A percentile compares a stretch with the other conserved stretches of the same genome.
Conservation (phyloP, 345 rosid genomes). For the Bruguiera gymnorhiza region DNA sequence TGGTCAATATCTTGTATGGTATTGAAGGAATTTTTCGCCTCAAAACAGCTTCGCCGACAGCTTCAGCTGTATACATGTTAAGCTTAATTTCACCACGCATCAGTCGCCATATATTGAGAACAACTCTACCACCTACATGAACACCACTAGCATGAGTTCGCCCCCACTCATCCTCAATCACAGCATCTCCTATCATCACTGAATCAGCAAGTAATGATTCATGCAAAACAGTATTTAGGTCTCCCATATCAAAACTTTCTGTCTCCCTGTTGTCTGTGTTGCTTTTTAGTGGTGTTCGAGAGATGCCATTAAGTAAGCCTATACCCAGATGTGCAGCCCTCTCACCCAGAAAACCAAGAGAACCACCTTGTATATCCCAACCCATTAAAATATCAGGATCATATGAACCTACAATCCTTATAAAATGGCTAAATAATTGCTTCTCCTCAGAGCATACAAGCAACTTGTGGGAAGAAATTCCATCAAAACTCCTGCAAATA, state of each 20-base stretch:
- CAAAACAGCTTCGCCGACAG: slow-evolving; percentile 80
- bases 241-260: slow-evolving; percentile 36
- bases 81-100: slow-evolving; percentile 88
- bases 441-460: slow-evolving; percentile 59
- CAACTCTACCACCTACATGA: slow-evolving; percentile 93
- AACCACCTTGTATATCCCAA: slow-evolving; percentile 93
- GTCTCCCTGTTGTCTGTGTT: slow-evolving; percentile 26
- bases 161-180: slow-evolving; percentile 94
- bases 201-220: slow-evolving; percentile 43
- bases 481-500: slow-evolving; percentile 63
- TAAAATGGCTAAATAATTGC: slow-evolving; percentile 52
- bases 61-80: slow-evolving; percentile 74
- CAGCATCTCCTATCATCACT: slow-evolving; percentile 44
- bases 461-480: slow-evolving; percentile 58
- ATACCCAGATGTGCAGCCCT: slow-evolving; percentile 91
- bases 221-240: slow-evolving; percentile 29
- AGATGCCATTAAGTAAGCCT: slow-evolving; percentile 68
- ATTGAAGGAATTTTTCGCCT: slow-evolving; percentile 74
- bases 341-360: slow-evolving; percentile 94
- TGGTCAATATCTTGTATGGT: slow-evolving; percentile 54
- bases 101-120: slow-evolving; percentile 85
- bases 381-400: slow-evolving; percentile 89
- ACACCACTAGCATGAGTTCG: slow-evolving; percentile 97
- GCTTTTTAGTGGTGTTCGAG: slow-evolving; percentile 59
- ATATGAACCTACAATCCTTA: slow-evolving; percentile 44